Base-by-base conservation (phyloP, 2,329 filamentous ascomycete genomes). In the Hansfordia pulvinata region DNA sequence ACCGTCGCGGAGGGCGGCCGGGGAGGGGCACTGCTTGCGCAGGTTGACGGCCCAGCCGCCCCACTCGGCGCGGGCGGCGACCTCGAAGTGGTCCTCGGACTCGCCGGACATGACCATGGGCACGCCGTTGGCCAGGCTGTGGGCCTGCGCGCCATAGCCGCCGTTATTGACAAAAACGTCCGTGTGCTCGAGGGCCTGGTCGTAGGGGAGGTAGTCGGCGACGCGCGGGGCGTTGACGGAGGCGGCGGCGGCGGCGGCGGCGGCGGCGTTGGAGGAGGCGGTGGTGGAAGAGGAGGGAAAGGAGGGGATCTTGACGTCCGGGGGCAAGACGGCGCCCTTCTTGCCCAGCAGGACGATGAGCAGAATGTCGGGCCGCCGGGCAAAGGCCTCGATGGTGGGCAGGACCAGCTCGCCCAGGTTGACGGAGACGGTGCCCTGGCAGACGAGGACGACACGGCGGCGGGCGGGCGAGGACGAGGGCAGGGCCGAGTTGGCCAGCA, bases 91-190 rank as follows among this genome's bases (percentile, higher is more conserved):
- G 25, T 58, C 56, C 19, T 52, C 52, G 14, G 42, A 47, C 11
- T 42, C 38, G 2, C 62, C 61, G 0, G 57, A 52, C 14, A 64
- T 40, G 2, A 67, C 53, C 39, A 64, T 50, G 2, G 62, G 61
- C 12, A 63, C 54, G 1, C 58, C 58, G 29, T 58, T 52, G 17
- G 51, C 46, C 3, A 64, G 40, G 3, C 50, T 52, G 29, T 64
- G 58, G 13, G 53, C 47, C 25, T 63, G 51, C 2, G 56, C 58
- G 4, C 61, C 58, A 29, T 61, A 67, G 4, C 62, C 60, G 8
- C 53, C 62, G 25, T 65, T 67, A 8, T 51, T 52, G 10, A 67
- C 46, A 16, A 65, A 60, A 1, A 60, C 48, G 20, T 50, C 47
- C 8, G 44, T 37, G 30, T 52, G 28, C 17, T 44, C 44, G 7